Conservation (phyloP, 2,329 filamentous ascomycete species). For the Aspergillus felis region DNA sequence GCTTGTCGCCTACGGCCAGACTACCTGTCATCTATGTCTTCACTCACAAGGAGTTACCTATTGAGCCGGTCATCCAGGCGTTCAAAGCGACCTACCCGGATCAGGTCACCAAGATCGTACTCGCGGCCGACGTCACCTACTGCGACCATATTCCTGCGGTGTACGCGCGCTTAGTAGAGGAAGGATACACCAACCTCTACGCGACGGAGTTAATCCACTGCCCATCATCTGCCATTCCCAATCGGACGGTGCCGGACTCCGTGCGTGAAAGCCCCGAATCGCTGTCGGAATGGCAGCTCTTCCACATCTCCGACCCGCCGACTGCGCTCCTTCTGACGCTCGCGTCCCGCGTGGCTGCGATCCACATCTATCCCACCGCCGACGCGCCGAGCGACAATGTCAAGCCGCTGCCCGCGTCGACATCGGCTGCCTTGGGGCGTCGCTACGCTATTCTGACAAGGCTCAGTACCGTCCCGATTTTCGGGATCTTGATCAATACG, state of each 20-base stretch:
- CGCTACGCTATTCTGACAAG: slow-evolving; percentile 83
- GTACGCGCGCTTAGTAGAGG: slow-evolving; percentile 48
- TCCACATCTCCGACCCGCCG: slow-evolving; percentile 79
- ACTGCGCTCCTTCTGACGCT: slow-evolving; percentile 82
- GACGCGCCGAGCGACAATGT: slow-evolving; percentile 22
- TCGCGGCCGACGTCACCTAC: slow-evolving; percentile 90
- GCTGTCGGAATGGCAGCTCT: slow-evolving; percentile 68
- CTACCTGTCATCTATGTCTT: slow-evolving; percentile 89
- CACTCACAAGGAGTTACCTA: slow-evolving; percentile 67
- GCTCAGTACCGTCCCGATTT: slow-evolving; percentile 74
- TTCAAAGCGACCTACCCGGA: slow-evolving; percentile 69
- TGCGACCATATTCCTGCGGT: slow-evolving; percentile 67
- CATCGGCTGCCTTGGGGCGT: slow-evolving; percentile 64
- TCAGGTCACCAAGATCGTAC: slow-evolving; percentile 60
- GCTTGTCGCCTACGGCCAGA: slow-evolving; percentile 81
- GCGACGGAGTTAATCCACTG: slow-evolving; percentile 71
- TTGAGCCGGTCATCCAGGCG: slow-evolving; percentile 53
- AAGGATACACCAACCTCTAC: slow-evolving; percentile 68
- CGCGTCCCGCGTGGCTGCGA: slow-evolving; percentile 71
- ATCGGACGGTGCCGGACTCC: slow-evolving; percentile 63
- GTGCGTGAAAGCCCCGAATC: slow-evolving; percentile 43
- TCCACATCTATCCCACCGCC: slow-evolving; percentile 70
- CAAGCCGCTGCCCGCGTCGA: slow-evolving; percentile 48
- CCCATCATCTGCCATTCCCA: slow-evolving; percentile 76
- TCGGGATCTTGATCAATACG: slow-evolving; percentile 94